A percentile compares a stretch with the other conserved stretches of the same genome.
Evolutionary conservation across 495 filamentous ascomycete species (phyloP).

Genomic region (Echria macrotheca): DNA sequence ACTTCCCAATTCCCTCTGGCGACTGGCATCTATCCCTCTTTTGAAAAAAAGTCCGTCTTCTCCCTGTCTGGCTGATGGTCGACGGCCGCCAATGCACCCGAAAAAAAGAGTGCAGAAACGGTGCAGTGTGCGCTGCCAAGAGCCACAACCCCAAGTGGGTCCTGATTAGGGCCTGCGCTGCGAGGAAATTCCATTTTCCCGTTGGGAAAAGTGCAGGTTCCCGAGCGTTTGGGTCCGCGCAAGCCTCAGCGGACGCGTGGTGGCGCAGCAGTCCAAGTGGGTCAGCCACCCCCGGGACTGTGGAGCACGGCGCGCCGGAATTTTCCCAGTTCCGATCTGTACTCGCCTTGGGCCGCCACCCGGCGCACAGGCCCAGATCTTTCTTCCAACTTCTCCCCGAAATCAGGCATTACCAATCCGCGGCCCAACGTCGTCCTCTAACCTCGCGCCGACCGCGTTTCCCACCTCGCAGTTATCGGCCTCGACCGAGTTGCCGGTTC

Average conservation of each 20-base stretch:
- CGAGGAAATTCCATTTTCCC: slow-evolving; percentile 9
- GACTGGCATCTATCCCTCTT: not conserved
- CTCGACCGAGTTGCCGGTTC: too few relatives aligned
- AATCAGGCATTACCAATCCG: slow-evolving; percentile 13
- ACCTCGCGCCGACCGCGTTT: not conserved
- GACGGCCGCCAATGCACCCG: slow-evolving; percentile 13
- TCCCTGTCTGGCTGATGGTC: not conserved
- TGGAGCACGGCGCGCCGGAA: not conserved
- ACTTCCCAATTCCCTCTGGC: not conserved
- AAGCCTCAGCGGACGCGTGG: slow-evolving; percentile 3
- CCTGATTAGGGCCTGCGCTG: too few relatives aligned
- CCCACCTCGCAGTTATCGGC: too few relatives aligned
- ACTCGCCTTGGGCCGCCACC: not conserved
- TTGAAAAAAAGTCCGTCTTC: not conserved
- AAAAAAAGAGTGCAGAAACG: slow-evolving; percentile 5
- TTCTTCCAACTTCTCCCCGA: not conserved
- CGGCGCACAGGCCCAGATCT: not conserved
- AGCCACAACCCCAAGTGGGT: not conserved
- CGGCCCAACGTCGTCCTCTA: slow-evolving; percentile 6
- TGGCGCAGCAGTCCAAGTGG: not conserved
- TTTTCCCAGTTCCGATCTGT: slow-evolving; percentile 5
- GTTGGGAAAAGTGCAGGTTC: slow-evolving; percentile 3
- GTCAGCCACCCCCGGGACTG: slow-evolving; percentile 9
- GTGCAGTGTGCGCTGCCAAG: slow-evolving; percentile 7
- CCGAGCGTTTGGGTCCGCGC: slow-evolving; percentile 21